Conservation (phyloP, 331 rosid genomes). For the Pyracantha coccinea region DNA sequence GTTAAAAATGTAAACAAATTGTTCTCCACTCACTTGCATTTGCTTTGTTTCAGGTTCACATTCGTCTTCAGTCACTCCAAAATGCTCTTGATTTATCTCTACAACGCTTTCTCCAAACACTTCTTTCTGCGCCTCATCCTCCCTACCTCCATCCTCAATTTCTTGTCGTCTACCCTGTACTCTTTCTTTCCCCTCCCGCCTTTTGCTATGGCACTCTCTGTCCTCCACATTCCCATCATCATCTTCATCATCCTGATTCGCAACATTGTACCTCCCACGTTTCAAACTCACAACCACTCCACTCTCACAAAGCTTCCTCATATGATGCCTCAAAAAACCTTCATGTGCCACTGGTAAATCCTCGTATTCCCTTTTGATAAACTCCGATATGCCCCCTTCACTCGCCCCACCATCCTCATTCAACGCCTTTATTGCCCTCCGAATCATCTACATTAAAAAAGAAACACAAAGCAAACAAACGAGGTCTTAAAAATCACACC, state of each 20-base stretch:
- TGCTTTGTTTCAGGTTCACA: no score
- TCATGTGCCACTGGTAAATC: slow-evolving; percentile 25
- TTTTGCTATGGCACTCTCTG: no score
- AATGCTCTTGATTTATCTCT: no score
- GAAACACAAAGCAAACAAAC: not conserved
- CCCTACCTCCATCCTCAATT: no score
- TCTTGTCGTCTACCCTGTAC: no score
- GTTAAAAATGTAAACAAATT: no score
- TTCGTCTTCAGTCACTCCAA: no score
- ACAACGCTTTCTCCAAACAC: no score
- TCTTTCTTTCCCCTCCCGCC: no score
- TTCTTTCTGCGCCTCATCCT: no score
- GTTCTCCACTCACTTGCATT: no score
- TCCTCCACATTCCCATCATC: no score
- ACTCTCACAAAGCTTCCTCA: slow-evolving; percentile 31
- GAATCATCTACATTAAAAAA: slow-evolving; percentile 24
- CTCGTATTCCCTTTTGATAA: slow-evolving; percentile 16
- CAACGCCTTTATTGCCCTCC: slow-evolving; percentile 20
- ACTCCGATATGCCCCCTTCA: slow-evolving; percentile 16
- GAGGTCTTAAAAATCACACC: not conserved
- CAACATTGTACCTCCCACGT: slow-evolving; percentile 14
- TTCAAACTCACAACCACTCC: slow-evolving; percentile 17
- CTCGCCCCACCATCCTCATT: slow-evolving; percentile 23
- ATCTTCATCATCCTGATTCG: not conserved
- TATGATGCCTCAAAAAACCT: slow-evolving; percentile 17